phyloP scores from a whole-genome alignment of 2,329 filamentous ascomycete genomes.

The Rutstroemia sp. region DNA sequence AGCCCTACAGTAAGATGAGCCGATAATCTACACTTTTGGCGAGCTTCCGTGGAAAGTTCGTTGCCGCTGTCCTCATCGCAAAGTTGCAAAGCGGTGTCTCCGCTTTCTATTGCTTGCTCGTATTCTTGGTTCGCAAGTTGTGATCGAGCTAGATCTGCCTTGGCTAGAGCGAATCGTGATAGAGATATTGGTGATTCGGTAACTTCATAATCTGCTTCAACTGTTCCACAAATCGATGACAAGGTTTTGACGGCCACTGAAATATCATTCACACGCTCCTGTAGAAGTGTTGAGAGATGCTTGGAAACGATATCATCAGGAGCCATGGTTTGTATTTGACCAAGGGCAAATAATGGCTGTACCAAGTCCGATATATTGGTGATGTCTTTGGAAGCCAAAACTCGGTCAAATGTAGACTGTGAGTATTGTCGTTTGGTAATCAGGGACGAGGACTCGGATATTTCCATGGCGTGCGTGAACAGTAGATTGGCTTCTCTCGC shows the following conservation, averaged over 20 bases:
- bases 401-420: constrained; percentile 72
- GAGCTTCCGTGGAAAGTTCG: constrained; percentile 56
- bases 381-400: constrained; percentile 50
- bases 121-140: constrained; percentile 64
- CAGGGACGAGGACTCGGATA: constrained; percentile 69
- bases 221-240: constrained; percentile 55
- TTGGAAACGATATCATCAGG: constrained; percentile 64
- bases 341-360: constrained; percentile 81
- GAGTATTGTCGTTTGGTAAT: constrained; percentile 74
- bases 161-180: constrained; percentile 71
- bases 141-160: constrained; percentile 79
- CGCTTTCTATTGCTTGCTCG: constrained; percentile 66
- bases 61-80: constrained; percentile 64
- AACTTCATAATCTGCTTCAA: constrained; percentile 78
- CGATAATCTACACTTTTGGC: constrained; percentile 68
- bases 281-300: constrained; percentile 73
- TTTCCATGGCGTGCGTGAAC: constrained; percentile 91
- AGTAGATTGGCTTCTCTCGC: constrained; percentile 70
- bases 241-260: constrained; percentile 56
- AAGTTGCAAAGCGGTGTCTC: constrained; percentile 72
- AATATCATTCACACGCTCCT: constrained; percentile 71
- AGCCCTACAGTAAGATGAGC: constrained; percentile 81
- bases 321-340: constrained; percentile 67
- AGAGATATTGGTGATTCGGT: constrained; percentile 71
- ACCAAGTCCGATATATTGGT: constrained; percentile 57